These are phyloP conservation scores for Syzygium jambos DNA, from an alignment of 345 rosid species.

Conservation along the genomic window DNA sequence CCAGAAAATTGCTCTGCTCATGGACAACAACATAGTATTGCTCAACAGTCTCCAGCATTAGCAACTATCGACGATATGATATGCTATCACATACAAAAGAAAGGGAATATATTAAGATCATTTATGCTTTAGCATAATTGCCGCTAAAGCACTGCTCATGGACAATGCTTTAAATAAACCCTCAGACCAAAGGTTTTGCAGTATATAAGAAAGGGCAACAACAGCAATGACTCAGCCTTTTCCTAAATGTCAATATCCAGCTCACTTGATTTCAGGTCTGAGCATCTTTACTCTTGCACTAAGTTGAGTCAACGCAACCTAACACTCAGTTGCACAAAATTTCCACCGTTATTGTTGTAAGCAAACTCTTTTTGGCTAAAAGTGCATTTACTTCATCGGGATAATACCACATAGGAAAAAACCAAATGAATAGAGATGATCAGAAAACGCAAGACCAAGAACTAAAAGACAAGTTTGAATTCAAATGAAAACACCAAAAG, in stretches of 20 bases:
- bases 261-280: not conserved
- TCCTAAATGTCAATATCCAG: not conserved
- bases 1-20: not conserved
- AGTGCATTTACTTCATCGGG: not conserved
- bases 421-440: not conserved
- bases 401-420: not conserved
- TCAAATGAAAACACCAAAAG: not conserved
- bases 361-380: not conserved
- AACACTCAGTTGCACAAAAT: not conserved
- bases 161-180: not conserved
- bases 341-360: not conserved
- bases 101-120: not conserved
- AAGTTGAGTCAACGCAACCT: not conserved
- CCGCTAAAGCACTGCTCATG: too few relatives aligned
- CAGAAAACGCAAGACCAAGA: not conserved
- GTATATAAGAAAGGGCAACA: not conserved
- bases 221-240: not conserved
- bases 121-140: too few relatives aligned
- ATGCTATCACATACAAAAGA: constrained; percentile 15
- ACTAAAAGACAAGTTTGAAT: not conserved
- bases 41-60: constrained; percentile 84
- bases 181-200: not conserved
- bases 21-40: constrained; percentile 35
- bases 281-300: not conserved
- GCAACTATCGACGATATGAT: constrained; percentile 70